A percentile compares a stretch with the other conserved stretches of the same genome.
phyloP scores from a whole-genome alignment of 1,284 basidiomycete genomes.

The Polyporus tsugae region DNA sequence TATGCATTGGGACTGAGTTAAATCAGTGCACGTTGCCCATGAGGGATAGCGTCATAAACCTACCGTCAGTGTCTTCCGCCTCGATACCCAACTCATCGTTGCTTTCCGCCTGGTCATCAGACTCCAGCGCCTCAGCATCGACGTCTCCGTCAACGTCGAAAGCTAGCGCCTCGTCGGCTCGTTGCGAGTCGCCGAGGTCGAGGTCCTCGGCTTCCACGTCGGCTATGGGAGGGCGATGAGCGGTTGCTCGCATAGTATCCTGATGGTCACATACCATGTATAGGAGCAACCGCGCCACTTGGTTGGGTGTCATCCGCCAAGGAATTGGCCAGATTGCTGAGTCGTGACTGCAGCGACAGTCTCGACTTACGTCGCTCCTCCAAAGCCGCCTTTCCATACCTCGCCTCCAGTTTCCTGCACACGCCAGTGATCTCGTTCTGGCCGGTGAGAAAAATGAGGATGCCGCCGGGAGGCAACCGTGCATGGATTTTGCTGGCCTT shows the following conservation, averaged over 20 bases:
- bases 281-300: constrained; percentile 47
- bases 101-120: constrained; percentile 56
- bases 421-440: constrained; percentile 78
- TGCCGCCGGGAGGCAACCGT: constrained; percentile 73
- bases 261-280: constrained; percentile 50
- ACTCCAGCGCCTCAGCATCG: constrained; percentile 56
- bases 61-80: constrained; percentile 69
- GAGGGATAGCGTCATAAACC: constrained; percentile 24
- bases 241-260: background rate
- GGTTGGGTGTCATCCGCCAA: constrained; percentile 31
- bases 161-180: constrained; percentile 52
- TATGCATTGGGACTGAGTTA: constrained; percentile 68
- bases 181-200: constrained; percentile 65
- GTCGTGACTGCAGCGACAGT: constrained; percentile 37
- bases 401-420: constrained; percentile 78
- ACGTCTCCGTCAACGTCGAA: constrained; percentile 64
- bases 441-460: constrained; percentile 82
- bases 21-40: background rate
- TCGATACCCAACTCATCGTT: constrained; percentile 64
- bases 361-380: constrained; percentile 56
- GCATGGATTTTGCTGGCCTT: constrained; percentile 88
- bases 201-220: constrained; percentile 86
- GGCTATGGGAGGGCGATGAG: constrained; percentile 39
- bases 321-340: constrained; percentile 16
- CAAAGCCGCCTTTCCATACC: constrained; percentile 76